Base-by-base conservation (phyloP, 164 flowering plant species). In the Saururus chinensis region DNA sequence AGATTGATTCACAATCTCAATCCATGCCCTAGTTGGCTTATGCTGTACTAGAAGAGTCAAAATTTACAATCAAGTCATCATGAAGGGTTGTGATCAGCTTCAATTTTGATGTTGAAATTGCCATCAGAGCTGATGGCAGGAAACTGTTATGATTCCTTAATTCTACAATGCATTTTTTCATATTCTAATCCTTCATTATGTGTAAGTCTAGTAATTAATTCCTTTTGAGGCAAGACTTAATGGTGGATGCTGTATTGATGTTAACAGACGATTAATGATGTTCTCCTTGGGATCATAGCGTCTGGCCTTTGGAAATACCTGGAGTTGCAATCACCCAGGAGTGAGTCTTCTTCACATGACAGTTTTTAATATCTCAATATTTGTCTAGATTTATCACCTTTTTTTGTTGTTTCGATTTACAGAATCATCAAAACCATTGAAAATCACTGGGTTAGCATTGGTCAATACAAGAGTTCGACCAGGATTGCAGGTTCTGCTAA, bases 211-310 rank as follows among this genome's bases (percentile, higher is more conserved):
- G 6, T 7, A 9, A 53, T 53, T 53, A 19, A 22, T 22, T 21
- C 7, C 10, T 5, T 23, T 55, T 23, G 14, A 24, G n/a, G n/a
- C 35, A 6, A 12, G 8, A 30, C 19, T 23, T n/a, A 7, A 55
- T 24, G 58, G 58, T 23, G 56, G 19, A 19, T 53, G 17, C 10
- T 55, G 37, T 49, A 19, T 51, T 53, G 45, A 40, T 62, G 14
- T 17, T 26, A 75, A 74, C 91, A 90, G 92, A 91, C 95, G 9
- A 76, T 88, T 17, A 91, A 91, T 62, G 97, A 91, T 64, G 96
- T 88, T 73, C 86, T 91, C 24, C 79, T 88, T 23, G 92, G 86
- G 57, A 71, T 86, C 11, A 71, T 91, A 59, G 79, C 92, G 54
- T 60, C 63, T 9, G 97, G 95, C 53, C 64, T 91, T 12, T 74